A percentile compares a stretch with the other conserved stretches of the same genome.
Conservation (phyloP, 2,329 filamentous ascomycete species). For the Endoconidiophora polonica region DNA sequence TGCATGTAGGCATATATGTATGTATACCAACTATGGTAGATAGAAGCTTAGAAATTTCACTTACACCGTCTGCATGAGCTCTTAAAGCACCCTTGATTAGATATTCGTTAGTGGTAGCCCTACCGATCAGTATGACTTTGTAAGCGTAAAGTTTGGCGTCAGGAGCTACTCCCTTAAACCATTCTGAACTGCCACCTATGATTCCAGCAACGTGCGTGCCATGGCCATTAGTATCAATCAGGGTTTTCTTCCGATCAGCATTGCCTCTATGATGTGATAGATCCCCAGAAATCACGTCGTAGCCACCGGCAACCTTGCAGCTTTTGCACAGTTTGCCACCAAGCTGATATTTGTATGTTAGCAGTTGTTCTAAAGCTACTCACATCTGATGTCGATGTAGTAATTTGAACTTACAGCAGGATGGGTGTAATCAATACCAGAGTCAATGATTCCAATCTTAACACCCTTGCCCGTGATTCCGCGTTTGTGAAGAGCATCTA, state of each 20-base stretch:
- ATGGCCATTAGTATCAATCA: constrained; percentile 16
- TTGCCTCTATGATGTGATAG: constrained; percentile 18
- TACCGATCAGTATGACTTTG: constrained; percentile 4
- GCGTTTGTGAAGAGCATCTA: constrained; percentile 22
- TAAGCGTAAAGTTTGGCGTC: constrained; percentile 14
- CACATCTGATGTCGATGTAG: neutral
- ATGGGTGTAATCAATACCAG: constrained; percentile 25
- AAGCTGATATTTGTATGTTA: constrained; percentile 16
- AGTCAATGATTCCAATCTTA: constrained; percentile 23
- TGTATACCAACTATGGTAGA: too few relatives aligned
- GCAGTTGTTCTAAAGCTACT: neutral
- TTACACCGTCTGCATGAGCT: constrained; percentile 21
- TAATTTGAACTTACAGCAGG: constrained; percentile 6
- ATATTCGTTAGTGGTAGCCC: constrained; percentile 17
- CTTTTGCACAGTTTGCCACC: constrained; percentile 23
- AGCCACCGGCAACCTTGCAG: constrained; percentile 24
- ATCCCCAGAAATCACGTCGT: constrained; percentile 21
- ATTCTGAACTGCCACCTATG: constrained; percentile 12
- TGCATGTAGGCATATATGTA: neutral
- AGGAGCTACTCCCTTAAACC: constrained; percentile 16
- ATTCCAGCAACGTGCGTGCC: constrained; percentile 22
- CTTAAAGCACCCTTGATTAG: constrained; percentile 20
- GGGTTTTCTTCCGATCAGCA: constrained; percentile 1
- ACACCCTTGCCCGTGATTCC: constrained; percentile 24
- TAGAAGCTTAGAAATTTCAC: constrained; percentile 13